Evolutionary conservation across 2,329 filamentous ascomycete species (phyloP), one percentile per base, ranked within the genome.

Genomic region (Cytospora leucostoma): DNA sequence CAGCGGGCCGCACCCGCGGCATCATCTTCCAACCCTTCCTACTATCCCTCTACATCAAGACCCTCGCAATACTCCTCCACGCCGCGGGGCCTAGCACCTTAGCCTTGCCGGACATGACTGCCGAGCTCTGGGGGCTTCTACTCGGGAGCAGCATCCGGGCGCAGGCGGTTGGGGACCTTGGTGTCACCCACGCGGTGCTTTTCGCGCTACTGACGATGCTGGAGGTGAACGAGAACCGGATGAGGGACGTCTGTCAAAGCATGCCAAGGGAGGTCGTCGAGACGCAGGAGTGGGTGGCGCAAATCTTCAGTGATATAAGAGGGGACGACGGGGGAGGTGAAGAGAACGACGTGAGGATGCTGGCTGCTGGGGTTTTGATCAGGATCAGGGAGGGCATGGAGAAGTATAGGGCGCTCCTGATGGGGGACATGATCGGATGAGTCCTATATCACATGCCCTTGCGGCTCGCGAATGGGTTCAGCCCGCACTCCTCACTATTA

Each of bases 71-170:
- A 8, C 79, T 97, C 38, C 78, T 98, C 53, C 89, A 97, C 68
- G 91, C 94, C 0, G 86, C 91, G 0, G 95, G 95, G 0, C 91
- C 93, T 0, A 87, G 89, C 60, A 93, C 91, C 0, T 80, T 93
- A 0, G 82, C 86, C 1, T 82, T 98, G 0, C 87, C 89, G 1
- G 86, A 92, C 61, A 88, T 97, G 80, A 97, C 93, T 1, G 80
- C 86, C 11, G 92, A 97, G 75, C 84, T 96, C 19, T 93, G 93
- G 86, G 84, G 89, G 53, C 77, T 99, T n/a, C 79, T 98, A 3
- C 84, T 97, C 0, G 69, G 71, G 44, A 72, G 74, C 35, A 80
- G 84, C 2, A 80, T 97, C 2, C 83, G 89, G 7, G 85, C 80
- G 51, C 77, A 81, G 53, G 80, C 82, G 47, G 80, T 82, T 34